Percentiles rank a stretch among this genome's conserved stretches.
Evolutionary conservation across 169 alveolate species (phyloP).

Genomic region (Plasmodium gonderi): DNA sequence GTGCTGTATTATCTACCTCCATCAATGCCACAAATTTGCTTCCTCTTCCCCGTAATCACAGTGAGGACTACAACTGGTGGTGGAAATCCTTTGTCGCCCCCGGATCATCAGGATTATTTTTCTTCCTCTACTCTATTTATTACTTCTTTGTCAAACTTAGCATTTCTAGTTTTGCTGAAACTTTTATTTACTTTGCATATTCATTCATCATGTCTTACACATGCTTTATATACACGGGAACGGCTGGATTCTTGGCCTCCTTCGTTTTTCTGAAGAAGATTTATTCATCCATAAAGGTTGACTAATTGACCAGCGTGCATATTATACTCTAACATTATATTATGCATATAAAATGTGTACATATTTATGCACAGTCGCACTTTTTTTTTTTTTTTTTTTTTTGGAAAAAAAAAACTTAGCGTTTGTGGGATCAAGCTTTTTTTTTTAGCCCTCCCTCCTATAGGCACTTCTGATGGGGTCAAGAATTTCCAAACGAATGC

Average conservation of each 20-base stretch:
- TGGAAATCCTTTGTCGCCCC: conserved; percentile 87
- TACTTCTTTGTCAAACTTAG: conserved; percentile 77
- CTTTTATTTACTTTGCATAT: conserved; percentile 87
- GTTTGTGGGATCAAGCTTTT: too few species aligned
- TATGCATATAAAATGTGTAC: too few species aligned
- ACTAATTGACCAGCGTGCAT: conserved; percentile 31
- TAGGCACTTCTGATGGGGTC: too few species aligned
- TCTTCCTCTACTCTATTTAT: conserved; percentile 82
- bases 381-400: too few species aligned
- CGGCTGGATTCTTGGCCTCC: conserved; percentile 84
- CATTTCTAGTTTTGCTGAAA: conserved; percentile 82
- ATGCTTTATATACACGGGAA: conserved; percentile 86
- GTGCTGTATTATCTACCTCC: not conserved
- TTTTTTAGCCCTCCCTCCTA: too few species aligned
- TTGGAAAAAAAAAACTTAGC: too few species aligned
- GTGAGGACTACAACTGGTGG: conserved; percentile 90
- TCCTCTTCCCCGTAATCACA: not conserved
- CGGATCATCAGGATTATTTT: conserved; percentile 84
- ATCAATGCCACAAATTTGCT: not conserved
- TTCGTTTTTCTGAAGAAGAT: conserved; percentile 84
- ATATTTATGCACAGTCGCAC: too few species aligned
- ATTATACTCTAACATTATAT: too few species aligned
- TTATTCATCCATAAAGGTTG: conserved; percentile 85
- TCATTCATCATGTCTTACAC: conserved; percentile 81
- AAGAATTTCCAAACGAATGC: too few species aligned